phyloP scores from a whole-genome alignment of 331 rosid species.

The Malus hybrid region DNA sequence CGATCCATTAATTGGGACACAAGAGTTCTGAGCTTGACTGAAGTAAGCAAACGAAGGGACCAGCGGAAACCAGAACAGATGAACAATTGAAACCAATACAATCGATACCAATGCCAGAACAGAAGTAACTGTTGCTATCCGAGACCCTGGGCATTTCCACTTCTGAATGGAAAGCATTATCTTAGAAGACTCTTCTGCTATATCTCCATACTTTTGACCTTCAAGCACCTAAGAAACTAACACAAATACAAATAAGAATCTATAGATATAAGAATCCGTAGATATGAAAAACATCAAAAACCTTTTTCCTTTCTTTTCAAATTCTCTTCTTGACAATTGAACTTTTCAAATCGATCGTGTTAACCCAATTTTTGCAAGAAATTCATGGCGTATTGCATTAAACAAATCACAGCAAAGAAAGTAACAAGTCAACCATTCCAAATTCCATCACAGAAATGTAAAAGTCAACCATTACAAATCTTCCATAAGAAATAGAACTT shows the following conservation, averaged over 20 bases:
- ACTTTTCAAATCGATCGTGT: too few species aligned
- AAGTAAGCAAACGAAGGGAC: constrained; percentile 61
- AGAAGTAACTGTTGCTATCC: constrained; percentile 54
- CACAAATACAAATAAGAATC: neutral
- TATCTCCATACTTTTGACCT: constrained; percentile 22
- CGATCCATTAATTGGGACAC: constrained; percentile 36
- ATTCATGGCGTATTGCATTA: too few species aligned
- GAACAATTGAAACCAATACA: constrained; percentile 57
- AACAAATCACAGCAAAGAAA: neutral
- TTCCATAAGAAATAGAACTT: neutral
- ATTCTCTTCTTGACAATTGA: too few species aligned
- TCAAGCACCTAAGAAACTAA: constrained; percentile 15
- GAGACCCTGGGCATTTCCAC: constrained; percentile 71
- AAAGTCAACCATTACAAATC: neutral
- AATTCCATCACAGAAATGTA: neutral
- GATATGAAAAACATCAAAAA: neutral
- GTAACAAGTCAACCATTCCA: neutral
- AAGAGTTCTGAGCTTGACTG: constrained; percentile 46
- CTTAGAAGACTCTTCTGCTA: constrained; percentile 29
- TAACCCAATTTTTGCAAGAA: too few species aligned
- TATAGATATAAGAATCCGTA: neutral
- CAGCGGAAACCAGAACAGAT: constrained; percentile 80
- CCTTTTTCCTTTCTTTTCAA: too few species aligned
- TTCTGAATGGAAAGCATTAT: constrained; percentile 51
- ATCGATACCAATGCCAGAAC: constrained; percentile 54